Evolutionary conservation across 345 rosid species (phyloP).

Genomic region (Syzygium jambos): DNA sequence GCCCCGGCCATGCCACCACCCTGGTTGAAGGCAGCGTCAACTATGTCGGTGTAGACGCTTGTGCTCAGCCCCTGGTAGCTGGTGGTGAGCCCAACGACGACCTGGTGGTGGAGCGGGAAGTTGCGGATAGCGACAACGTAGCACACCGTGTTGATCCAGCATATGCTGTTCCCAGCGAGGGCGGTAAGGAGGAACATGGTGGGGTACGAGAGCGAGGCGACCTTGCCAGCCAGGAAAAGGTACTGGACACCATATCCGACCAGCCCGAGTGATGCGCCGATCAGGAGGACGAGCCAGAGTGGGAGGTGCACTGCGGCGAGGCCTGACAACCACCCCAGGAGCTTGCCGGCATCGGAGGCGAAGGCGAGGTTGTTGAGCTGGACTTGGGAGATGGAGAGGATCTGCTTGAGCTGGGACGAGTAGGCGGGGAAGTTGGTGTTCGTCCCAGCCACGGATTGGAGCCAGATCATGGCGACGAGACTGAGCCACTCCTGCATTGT

Average conservation of each 20-base stretch:
- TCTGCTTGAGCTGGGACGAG: slow-evolving; percentile 72
- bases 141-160: slow-evolving; percentile 91
- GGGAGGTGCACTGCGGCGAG: slow-evolving; percentile 69
- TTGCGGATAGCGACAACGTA: slow-evolving; percentile 42
- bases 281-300: slow-evolving; percentile 61
- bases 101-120: slow-evolving; percentile 47
- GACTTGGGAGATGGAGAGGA: slow-evolving; percentile 65
- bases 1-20: slow-evolving; percentile 20
- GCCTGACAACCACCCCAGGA: slow-evolving; percentile 82
- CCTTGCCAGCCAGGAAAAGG: slow-evolving; percentile 37
- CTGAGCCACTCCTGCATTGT: slow-evolving; percentile 42
- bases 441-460: slow-evolving; percentile 70
- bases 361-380: slow-evolving; percentile 83
- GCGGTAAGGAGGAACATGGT: slow-evolving; percentile 54
- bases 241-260: slow-evolving; percentile 78
- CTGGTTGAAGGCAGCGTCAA: slow-evolving; percentile 21
- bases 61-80: slow-evolving; percentile 82
- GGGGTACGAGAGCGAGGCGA: slow-evolving; percentile 38
- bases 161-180: slow-evolving; percentile 87
- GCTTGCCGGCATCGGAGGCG: slow-evolving; percentile 90
- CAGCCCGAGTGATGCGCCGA: slow-evolving; percentile 57
- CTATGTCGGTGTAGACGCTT: slow-evolving; percentile 59
- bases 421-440: slow-evolving; percentile 86
- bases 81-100: slow-evolving; percentile 61
- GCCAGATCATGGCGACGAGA: slow-evolving; percentile 70